Evolutionary conservation across 1,284 basidiomycete genomes (phyloP), one percentile per base, ranked within the genome.

Genomic region (Hemileia vastatrix): DNA sequence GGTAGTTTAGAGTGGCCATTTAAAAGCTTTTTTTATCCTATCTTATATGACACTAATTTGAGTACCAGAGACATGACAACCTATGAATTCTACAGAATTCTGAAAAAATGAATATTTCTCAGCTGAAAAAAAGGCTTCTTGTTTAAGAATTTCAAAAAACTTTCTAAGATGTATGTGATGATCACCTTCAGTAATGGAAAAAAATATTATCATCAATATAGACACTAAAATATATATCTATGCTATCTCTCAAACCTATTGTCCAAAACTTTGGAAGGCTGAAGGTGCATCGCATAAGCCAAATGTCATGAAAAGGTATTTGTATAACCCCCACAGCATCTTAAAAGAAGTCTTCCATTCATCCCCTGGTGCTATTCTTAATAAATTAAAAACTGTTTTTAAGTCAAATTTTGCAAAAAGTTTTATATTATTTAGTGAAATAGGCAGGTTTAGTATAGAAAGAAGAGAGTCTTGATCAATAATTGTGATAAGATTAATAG

Each of bases 231-330:
- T 19, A 44, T 13, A 53, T 21, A 45, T 60, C 19, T 3, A 53
- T 32, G 11, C 27, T 43, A 6, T 60, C 48, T 4, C 47, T 11
- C 3, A 59, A 18, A 59, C 47, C 47, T 18, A 24, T 52, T 59
- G 47, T 57, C n/a, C n/a, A n/a, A n/a, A n/a, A n/a, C n/a, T n/a
- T n/a, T n/a, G n/a, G n/a, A n/a, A n/a, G n/a, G 71, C 67, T 1
- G 76, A 71, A 0, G 78, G 78, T 0, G 76, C 76, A 64, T 80
- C 80, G 49, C 73, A 76, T 4, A 79, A 68, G 0, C 79, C 76
- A 55, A 79, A 79, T 0, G 76, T 77, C 76, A 80, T 76, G 31
- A 80, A 76, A 1, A 68, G 57, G 59, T 67, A 77, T 66, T 80
- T 74, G 64, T 73, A 80, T 2, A 72, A 68, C 0, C 80, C 78